Percentiles rank a stretch among this genome's conserved stretches.
These are phyloP conservation scores for Pichia sp. DNA, from an alignment of 1,139 yeast genomes.

Conservation along the genomic window DNA sequence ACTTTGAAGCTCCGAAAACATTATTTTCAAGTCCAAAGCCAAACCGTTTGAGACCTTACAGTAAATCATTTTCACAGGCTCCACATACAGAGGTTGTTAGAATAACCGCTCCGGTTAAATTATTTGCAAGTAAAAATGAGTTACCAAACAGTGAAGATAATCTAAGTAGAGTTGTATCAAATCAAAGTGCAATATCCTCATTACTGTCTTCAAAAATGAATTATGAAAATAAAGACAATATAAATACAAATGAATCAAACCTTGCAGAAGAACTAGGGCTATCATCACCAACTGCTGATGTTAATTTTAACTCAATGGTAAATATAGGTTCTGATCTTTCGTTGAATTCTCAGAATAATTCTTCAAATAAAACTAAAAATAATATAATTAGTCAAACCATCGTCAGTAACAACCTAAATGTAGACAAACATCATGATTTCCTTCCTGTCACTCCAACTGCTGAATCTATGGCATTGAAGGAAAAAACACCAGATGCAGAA, in stretches of 20 bases:
- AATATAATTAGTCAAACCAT: not conserved
- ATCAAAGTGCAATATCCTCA: slow-evolving; percentile 9
- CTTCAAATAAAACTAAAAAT: not conserved
- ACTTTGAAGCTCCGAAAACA: slow-evolving; percentile 4
- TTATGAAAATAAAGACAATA: not conserved
- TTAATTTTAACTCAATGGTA: not conserved
- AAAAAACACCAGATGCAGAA: slow-evolving; percentile 1
- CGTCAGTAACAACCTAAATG: not conserved
- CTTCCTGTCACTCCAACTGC: slow-evolving; percentile 8
- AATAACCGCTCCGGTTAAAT: not conserved
- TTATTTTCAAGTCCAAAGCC: slow-evolving; percentile 5
- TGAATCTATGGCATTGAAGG: not conserved
- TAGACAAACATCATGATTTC: not conserved
- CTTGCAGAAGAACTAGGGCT: slow-evolving; percentile 9
- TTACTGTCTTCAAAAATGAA: not conserved
- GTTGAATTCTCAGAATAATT: not conserved
- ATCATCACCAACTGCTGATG: not conserved
- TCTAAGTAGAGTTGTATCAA: slow-evolving; percentile 6
- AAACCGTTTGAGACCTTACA: slow-evolving; percentile 40
- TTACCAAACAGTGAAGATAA: slow-evolving; percentile 5
- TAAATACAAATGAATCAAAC: not conserved
- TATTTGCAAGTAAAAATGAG: not conserved
- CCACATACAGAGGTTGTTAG: slow-evolving; percentile 26
- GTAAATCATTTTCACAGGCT: slow-evolving; percentile 53
- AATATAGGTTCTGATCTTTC: not conserved